Percentiles rank a stretch among this genome's conserved stretches.
phyloP scores from a whole-genome alignment of 1,284 basidiomycete genomes.

The Austroboletus rostrupii region DNA sequence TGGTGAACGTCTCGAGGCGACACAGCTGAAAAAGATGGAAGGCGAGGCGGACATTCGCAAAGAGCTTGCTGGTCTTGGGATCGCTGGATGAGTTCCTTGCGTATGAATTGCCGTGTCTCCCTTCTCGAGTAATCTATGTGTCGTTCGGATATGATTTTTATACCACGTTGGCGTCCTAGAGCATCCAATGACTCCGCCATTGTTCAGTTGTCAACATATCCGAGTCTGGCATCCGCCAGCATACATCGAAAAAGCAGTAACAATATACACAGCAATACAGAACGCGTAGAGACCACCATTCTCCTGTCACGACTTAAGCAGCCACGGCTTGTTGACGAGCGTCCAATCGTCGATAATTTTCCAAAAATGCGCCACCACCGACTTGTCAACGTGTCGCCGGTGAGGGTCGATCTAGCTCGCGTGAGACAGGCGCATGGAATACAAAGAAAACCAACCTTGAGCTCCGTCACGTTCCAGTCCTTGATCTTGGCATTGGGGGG shows the following conservation, averaged over 20 bases:
- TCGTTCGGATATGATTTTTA: background rate
- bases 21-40: constrained; percentile 94
- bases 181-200: background rate
- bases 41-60: constrained; percentile 79
- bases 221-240: background rate
- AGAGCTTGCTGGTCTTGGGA: constrained; percentile 53
- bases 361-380: constrained; percentile 94
- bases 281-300: background rate
- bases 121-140: constrained; percentile 11
- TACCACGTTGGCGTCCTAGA: no score
- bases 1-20: constrained; percentile 88
- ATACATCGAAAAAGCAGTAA: background rate
- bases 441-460: constrained; percentile 61
- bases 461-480: constrained; percentile 95
- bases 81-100: constrained; percentile 13
- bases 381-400: constrained; percentile 92
- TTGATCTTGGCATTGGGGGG: constrained; percentile 83
- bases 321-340: constrained; percentile 70
- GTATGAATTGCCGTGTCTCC: background rate
- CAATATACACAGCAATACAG: background rate
- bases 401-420: constrained; percentile 78
- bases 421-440: background rate
- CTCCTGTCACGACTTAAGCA: constrained; percentile 42
- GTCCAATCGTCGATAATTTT: constrained; percentile 87
- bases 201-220: background rate